These are phyloP conservation scores for Nigrospora osmanthi DNA, from an alignment of 2,329 filamentous ascomycete species.

Conservation along the genomic window DNA sequence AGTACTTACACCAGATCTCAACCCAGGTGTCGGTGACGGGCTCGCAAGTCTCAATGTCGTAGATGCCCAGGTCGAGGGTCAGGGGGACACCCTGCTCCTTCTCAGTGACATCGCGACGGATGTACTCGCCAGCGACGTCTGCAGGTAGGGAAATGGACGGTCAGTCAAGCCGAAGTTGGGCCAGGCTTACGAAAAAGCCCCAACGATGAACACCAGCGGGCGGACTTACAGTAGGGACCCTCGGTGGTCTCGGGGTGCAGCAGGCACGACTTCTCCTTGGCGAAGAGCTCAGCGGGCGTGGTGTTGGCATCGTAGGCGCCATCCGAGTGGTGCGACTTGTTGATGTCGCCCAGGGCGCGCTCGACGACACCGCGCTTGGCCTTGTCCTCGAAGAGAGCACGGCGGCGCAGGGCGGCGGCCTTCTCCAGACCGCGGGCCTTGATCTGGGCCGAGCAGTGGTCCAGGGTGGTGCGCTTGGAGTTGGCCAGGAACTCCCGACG, in stretches of 20 bases:
- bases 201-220: no score
- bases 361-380: conserved; percentile 8
- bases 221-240: conserved; percentile 40
- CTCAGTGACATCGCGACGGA: conserved; percentile 39
- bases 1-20: conserved; percentile 36
- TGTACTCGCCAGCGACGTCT: conserved; percentile 41
- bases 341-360: conserved; percentile 24
- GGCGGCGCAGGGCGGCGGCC: conserved; percentile 35
- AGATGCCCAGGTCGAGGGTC: conserved; percentile 42
- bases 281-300: conserved; percentile 27
- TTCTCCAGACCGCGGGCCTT: conserved; percentile 36
- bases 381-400: conserved; percentile 26
- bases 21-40: conserved; percentile 37
- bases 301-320: conserved; percentile 23
- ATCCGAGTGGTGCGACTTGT: conserved; percentile 19
- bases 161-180: not conserved
- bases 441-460: conserved; percentile 37
- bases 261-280: conserved; percentile 35
- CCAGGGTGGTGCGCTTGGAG: conserved; percentile 31
- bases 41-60: conserved; percentile 46
- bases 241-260: conserved; percentile 43
- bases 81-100: conserved; percentile 38
- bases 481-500: conserved; percentile 36
- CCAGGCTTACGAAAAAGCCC: no score
- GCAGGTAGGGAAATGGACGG: not conserved